Base-by-base conservation (phyloP, 2,329 filamentous ascomycete genomes). In the Esteya vermicola region DNA sequence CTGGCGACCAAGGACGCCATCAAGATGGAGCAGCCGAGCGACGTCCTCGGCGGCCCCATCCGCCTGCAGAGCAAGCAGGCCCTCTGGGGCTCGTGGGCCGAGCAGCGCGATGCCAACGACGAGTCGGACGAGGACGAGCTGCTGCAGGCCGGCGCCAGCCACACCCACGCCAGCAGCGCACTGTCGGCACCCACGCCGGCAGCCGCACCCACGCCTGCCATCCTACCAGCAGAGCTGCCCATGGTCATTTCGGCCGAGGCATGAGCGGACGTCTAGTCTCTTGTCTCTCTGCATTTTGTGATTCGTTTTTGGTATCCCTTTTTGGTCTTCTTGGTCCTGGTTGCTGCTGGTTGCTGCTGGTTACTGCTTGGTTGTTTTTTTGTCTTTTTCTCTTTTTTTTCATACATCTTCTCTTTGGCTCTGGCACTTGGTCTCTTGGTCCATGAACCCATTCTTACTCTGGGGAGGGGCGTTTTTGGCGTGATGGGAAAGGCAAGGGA, bases 31-130 rank as follows among this genome's bases (percentile, higher is more conserved):
- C 91, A 98, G 60, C 72, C 73, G 36, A 67, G 78, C 45, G 72
- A 72, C 13, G 54, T 70, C 28, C 72, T 96, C 21, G 88, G 88
- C 37, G 82, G 78, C 3, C 73, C 81, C 13, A 85, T 98, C 53
- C 72, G 80, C 43, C 82, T 98, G 43, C 72, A 85, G 49, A 86
- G 82, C 43, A 98, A 98, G 72, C 75, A 85, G 51, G 89, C 85
- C n/a, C 77, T 98, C 3, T 98, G 91, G 89, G 91, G 89, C 39
- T 78, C 81, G 28, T 98, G 91, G 91, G 91, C 91, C 1, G 91
- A 96, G 66, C 67, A 70, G 28, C 75, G 79, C 55, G 74, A 74
- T 33, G 74, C 74, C 56, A 74, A 74, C 33, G 74, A 74, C 43
- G 75, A 74, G 37, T 73, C 78, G 55, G 40, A 18, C 12, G 40